These are phyloP conservation scores for Lachnellula subtilissima DNA, from an alignment of 2,329 filamentous ascomycete species.

Conservation along the genomic window DNA sequence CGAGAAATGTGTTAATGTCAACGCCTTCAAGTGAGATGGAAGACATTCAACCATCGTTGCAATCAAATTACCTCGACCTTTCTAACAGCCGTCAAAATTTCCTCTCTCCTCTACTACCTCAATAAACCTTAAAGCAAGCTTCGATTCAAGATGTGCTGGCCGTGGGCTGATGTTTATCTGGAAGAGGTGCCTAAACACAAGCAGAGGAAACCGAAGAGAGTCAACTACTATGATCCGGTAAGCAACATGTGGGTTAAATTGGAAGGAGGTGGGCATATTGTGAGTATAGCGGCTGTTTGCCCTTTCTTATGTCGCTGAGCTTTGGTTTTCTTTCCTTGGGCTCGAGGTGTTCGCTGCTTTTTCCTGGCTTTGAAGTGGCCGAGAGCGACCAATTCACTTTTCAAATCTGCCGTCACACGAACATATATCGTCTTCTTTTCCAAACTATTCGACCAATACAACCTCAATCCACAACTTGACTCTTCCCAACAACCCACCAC, in stretches of 20 bases:
- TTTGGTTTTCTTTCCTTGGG: neutral
- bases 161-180: slow-evolving; percentile 20
- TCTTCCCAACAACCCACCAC: neutral
- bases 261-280: neutral
- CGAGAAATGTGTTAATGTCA: too few relatives aligned
- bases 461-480: neutral
- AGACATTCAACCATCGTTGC: too few relatives aligned
- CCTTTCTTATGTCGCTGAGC: neutral
- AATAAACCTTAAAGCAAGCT: neutral
- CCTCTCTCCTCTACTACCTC: neutral
- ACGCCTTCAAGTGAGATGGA: too few relatives aligned
- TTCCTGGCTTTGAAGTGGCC: neutral
- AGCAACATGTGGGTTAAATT: slow-evolving; percentile 13
- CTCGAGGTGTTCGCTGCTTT: neutral
- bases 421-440: neutral
- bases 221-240: slow-evolving; percentile 18
- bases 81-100: neutral
- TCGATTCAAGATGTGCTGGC: slow-evolving; percentile 24
- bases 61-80: neutral
- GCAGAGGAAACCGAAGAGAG: slow-evolving; percentile 8
- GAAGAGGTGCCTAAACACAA: slow-evolving; percentile 19
- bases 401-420: neutral
- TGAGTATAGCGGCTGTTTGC: slow-evolving; percentile 6
- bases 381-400: neutral
- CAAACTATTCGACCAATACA: neutral